Evolutionary conservation across 2,329 filamentous ascomycete genomes (phyloP), one percentile per base, ranked within the genome.

Genomic region (Penicillium sp.): DNA sequence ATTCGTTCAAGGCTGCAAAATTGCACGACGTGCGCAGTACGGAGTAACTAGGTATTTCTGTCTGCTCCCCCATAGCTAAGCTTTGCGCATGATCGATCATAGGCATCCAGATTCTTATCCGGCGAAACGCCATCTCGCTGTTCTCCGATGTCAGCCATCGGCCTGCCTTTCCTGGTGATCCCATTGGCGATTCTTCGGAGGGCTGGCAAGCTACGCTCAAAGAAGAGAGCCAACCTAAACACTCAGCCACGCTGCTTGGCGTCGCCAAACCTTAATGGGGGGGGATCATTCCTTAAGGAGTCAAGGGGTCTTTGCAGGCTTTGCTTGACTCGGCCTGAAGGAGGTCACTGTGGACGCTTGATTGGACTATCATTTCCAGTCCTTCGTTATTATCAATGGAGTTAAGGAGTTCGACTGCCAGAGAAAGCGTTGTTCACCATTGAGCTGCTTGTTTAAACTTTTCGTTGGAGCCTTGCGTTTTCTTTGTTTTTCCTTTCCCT

Each of bases 201-300:
- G 22, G 36, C 39, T 24, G 6, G 14, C 6, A n/a, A 46, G n/a
- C 43, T 27, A 46, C 24, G 43, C 43, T 46, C 7, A 31, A 46
- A 31, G 14, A 19, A 44, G 41, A 16, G 13, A 44, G 41, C 41
- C 11, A 14, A 40, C 7, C 16, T 40, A 9, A 9, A 10, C 36
- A 11, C 40, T 46, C 40, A 54, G 52, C 52, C 52, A 54, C 52
- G 27, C 7, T 19, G 19, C 13, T 46, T 37, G 33, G 52, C 52
- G 31, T n/a, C 43, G 31, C 22, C 24, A n/a, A 46, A 46, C 43
- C 43, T 46, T 46, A 46, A 31, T 31, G 2, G 41, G 6, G 41
- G 14, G 2, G 22, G n/a, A n/a, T 14, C 43, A 46, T 31, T 18
- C 24, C 43, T 18, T 6, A 46, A 46, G 19, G 22, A 16, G 43